A percentile compares a stretch with the other conserved stretches of the same genome.
phyloP scores from a whole-genome alignment of 768 basidiomycete species.

The Galerina sulciceps region DNA sequence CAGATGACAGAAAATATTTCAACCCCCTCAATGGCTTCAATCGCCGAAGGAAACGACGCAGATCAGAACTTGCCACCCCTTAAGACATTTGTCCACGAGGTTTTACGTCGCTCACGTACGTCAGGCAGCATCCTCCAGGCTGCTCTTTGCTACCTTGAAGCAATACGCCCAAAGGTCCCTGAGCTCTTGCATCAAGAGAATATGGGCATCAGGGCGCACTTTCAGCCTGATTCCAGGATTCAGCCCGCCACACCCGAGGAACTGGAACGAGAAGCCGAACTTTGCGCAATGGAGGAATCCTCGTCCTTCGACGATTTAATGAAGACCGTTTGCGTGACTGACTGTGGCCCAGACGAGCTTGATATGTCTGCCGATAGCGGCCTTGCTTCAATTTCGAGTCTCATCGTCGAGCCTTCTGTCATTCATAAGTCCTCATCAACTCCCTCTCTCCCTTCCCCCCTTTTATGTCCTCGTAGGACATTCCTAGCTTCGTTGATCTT shows the following conservation, averaged over 20 bases:
- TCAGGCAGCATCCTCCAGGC: constrained; percentile 85
- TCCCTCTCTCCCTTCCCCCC: constrained; percentile 68
- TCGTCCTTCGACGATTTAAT: constrained; percentile 30
- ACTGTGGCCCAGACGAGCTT: constrained; percentile 27
- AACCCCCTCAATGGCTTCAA: too few species aligned
- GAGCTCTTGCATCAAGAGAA: constrained; percentile 60
- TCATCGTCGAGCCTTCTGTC: constrained; percentile 4
- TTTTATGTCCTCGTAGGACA: constrained; percentile 86
- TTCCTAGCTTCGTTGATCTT: constrained; percentile 89
- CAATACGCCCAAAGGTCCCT: constrained; percentile 72
- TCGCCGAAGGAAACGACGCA: constrained; percentile 26
- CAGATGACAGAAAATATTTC: constrained; percentile 4
- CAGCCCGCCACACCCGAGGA: constrained; percentile 46
- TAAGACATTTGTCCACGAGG: constrained; percentile 85
- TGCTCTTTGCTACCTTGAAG: constrained; percentile 87
- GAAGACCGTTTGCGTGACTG: constrained; percentile 48
- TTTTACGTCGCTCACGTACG: constrained; percentile 84
- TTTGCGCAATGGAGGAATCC: constrained; percentile 23
- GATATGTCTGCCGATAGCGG: constrained; percentile 10
- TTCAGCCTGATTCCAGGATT: constrained; percentile 48
- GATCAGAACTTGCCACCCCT: constrained; percentile 57
- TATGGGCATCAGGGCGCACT: constrained; percentile 42
- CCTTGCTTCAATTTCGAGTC: constrained; percentile 12
- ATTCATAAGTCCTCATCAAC: constrained; percentile 23
- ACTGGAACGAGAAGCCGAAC: constrained; percentile 42